Base-by-base conservation (phyloP, 345 rosid genomes). In the Populus simonii region DNA sequence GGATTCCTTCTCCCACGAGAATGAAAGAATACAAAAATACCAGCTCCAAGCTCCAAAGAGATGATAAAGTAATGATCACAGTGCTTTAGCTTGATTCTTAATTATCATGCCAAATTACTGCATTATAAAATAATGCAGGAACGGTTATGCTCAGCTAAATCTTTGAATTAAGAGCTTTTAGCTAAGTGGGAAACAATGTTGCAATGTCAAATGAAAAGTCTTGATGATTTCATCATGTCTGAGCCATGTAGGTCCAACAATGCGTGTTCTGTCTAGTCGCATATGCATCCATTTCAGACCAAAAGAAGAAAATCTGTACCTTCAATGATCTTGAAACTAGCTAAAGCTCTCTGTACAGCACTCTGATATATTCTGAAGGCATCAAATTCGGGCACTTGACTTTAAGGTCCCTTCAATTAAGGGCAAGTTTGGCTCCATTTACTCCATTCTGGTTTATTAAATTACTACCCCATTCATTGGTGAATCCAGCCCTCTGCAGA, bases 1-100 rank as follows among this genome's bases (percentile, higher is more conserved):
- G 77, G 72, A 70, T 73, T 77, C 77, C 36, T 8, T 53, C 70
- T 57, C 51, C 49, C 70, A 18, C 4, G 78, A 49, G 68, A 77
- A 67, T 31, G 38, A 41, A 75, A 20, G 43, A 70, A 47, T 36
- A 41, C 31, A 39, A 76, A 51, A 71, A 25, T 12, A 51, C 47
- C 71, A 49, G 55, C 57, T 70, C 9, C 33, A 76, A 55, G 45
- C 59, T 45, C 71, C 63, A 66, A 49, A 22, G 15, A 49, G 36
- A 49, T 22, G 35, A 18, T 61, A 66, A 25, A 63, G 3, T 13
- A 38, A 22, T 59, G 7, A 18, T 18, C 5, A 61, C 22, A 23
- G 17, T 41, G 0, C 39, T 31, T 20, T 49, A 8, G 8, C 39
- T 65, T 12, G 39, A 66, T 7, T 31, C 1, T 23, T 62, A 27